A percentile compares a stretch with the other conserved stretches of the same genome.
Conservation (phyloP, 768 basidiomycete species). For the Termitomyces heimii region DNA sequence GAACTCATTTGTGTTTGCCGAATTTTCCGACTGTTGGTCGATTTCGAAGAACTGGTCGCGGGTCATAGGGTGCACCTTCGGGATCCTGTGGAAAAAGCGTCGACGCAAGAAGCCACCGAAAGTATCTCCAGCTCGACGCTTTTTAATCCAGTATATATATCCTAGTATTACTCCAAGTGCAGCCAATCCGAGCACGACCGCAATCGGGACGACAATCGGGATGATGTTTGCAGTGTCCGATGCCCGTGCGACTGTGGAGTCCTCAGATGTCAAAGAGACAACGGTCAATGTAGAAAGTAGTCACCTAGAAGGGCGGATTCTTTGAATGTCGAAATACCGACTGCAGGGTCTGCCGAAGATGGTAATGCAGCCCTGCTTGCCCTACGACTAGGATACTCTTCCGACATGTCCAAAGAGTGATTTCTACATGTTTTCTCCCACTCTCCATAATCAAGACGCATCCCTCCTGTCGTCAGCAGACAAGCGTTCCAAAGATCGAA, state of each 20-base stretch:
- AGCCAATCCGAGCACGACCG: conserved; percentile 1
- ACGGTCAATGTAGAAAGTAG: not conserved
- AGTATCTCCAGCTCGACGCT: not conserved
- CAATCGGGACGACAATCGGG: conserved; percentile 8
- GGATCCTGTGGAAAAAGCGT: not conserved
- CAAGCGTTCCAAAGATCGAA: conserved; percentile 24
- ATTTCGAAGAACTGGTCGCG: conserved; percentile 11
- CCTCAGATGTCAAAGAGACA: not conserved
- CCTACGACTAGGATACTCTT: conserved; percentile 3
- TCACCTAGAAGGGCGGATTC: conserved; percentile 6
- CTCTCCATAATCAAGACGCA: conserved; percentile 2
- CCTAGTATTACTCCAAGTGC: not conserved
- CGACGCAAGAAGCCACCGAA: not conserved
- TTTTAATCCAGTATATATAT: conserved; percentile 1
- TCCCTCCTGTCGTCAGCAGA: conserved; percentile 3
- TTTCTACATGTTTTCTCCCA: conserved; percentile 9
- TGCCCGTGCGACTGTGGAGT: not conserved
- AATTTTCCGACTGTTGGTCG: conserved; percentile 8
- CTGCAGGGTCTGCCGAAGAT: conserved; percentile 3
- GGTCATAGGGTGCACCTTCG: conserved; percentile 3
- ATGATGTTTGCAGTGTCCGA: not conserved
- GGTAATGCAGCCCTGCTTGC: not conserved
- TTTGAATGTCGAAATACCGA: conserved; percentile 3
- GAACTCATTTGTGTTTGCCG: conserved; percentile 9
- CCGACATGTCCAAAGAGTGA: conserved; percentile 8